These are phyloP conservation scores for Mortierella sp. DNA, from an alignment of 371 early-diverging fungal species.

Conservation along the genomic window DNA sequence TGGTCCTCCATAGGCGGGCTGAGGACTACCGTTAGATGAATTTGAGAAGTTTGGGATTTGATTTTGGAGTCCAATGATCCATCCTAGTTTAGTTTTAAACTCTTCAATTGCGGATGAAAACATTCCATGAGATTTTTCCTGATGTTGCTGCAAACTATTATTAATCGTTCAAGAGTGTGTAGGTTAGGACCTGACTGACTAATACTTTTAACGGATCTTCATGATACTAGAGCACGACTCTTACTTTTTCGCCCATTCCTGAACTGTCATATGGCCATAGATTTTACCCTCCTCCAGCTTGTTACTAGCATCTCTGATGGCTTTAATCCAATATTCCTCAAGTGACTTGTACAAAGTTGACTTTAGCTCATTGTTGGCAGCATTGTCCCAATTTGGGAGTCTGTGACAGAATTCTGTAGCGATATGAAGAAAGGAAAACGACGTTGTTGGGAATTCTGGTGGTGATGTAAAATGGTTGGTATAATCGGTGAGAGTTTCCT, in stretches of 20 bases:
- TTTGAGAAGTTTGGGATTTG: slow-evolving; percentile 22
- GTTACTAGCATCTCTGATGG: slow-evolving; percentile 76
- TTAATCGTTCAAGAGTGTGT: neutral
- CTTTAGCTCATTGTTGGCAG: slow-evolving; percentile 74
- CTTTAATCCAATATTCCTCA: slow-evolving; percentile 82
- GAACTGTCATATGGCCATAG: slow-evolving; percentile 77
- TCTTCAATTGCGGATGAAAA: slow-evolving; percentile 74
- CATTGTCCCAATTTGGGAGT: slow-evolving; percentile 87
- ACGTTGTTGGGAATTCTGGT: slow-evolving; percentile 77
- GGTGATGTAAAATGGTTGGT: slow-evolving; percentile 88
- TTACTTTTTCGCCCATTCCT: slow-evolving; percentile 85
- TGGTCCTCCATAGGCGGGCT: slow-evolving; percentile 8
- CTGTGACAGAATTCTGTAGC: slow-evolving; percentile 82
- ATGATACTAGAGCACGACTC: neutral
- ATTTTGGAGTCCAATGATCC: slow-evolving; percentile 70
- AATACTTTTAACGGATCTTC: neutral
- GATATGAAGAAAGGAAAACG: slow-evolving; percentile 84
- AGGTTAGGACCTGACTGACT: neutral
- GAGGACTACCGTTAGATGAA: slow-evolving; percentile 11
- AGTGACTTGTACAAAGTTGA: slow-evolving; percentile 78
- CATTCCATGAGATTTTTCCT: slow-evolving; percentile 60
- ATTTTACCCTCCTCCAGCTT: slow-evolving; percentile 83
- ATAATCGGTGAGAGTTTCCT: slow-evolving; percentile 86
- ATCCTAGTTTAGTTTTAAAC: slow-evolving; percentile 76
- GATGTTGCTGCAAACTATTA: slow-evolving; percentile 69